These are phyloP conservation scores for Exophiala sp. DNA, from an alignment of 2,329 filamentous ascomycete species.

Conservation along the genomic window DNA sequence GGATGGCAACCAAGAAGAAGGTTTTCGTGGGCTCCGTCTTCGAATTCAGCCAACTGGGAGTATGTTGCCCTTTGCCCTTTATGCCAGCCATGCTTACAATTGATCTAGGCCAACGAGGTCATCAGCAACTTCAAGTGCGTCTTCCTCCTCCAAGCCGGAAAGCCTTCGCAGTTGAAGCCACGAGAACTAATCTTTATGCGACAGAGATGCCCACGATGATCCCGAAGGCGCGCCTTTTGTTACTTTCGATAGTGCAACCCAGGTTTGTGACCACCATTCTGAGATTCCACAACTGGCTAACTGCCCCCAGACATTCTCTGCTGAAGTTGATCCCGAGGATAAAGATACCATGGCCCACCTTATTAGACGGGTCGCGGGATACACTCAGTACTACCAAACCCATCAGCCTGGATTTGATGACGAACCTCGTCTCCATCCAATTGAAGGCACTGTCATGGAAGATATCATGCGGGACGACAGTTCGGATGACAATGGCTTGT, in stretches of 20 bases:
- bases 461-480: conserved; percentile 14
- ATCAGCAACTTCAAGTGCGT: conserved; percentile 17
- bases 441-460: conserved; percentile 15
- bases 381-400: conserved; percentile 16
- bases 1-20: conserved; percentile 19
- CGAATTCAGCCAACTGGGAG: conserved; percentile 16
- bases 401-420: conserved; percentile 12
- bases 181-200: neutral
- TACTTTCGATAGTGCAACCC: conserved; percentile 13
- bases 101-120: conserved; percentile 13
- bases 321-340: conserved; percentile 19
- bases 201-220: conserved; percentile 18
- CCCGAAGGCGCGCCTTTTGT: conserved; percentile 18
- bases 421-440: conserved; percentile 16
- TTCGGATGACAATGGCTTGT: conserved; percentile 3
- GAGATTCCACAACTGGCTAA: conserved; percentile 6
- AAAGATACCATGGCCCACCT: conserved; percentile 12
- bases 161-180: neutral
- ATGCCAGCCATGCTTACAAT: conserved; percentile 5
- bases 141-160: neutral
- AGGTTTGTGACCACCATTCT: conserved; percentile 7
- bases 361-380: conserved; percentile 14
- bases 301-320: conserved; percentile 11
- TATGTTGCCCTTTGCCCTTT: conserved; percentile 3
- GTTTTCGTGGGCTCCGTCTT: conserved; percentile 17